Conservation (phyloP, 192 early-diverging fungal species). For the Spizellomyces punctatus region DNA sequence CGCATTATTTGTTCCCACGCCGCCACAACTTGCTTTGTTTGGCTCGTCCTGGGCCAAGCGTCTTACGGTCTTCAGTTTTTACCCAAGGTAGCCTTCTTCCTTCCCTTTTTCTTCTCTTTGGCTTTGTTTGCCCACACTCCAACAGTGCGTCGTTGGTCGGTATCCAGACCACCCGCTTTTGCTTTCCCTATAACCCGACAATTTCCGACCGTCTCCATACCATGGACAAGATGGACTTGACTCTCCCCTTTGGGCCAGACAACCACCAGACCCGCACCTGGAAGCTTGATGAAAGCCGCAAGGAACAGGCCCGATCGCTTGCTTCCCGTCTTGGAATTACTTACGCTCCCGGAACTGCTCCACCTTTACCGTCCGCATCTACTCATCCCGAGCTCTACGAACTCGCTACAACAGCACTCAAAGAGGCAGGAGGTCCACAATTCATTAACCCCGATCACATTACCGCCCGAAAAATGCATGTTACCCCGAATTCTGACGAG, state of each 20-base stretch:
- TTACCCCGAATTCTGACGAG: constrained; percentile 1
- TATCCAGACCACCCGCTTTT: no score
- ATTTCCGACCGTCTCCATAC: no score
- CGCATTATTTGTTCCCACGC: no score
- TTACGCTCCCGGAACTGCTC: constrained; percentile 4
- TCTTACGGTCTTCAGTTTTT: no score
- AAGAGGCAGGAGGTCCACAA: constrained; percentile 15
- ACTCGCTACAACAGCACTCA: constrained; percentile 4
- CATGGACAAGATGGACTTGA: constrained; percentile 23
- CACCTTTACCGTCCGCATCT: constrained; percentile 9
- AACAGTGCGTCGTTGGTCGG: no score
- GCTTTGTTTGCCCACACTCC: no score
- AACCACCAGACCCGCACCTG: constrained; percentile 7
- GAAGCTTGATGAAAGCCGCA: constrained; percentile 22
- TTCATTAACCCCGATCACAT: constrained; percentile 30
- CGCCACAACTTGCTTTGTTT: no score
- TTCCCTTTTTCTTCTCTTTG: no score
- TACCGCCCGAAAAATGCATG: constrained; percentile 20
- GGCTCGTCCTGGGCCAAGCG: no score
- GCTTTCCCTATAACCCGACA: no score
- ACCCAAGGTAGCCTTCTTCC: no score
- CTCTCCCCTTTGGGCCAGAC: constrained; percentile 30
- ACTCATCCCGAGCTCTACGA: constrained; percentile 25
- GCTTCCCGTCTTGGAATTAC: constrained; percentile 23
- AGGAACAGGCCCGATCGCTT: constrained; percentile 21